These are phyloP conservation scores for Boletus sp. DNA, from an alignment of 768 basidiomycete species.

Conservation along the genomic window DNA sequence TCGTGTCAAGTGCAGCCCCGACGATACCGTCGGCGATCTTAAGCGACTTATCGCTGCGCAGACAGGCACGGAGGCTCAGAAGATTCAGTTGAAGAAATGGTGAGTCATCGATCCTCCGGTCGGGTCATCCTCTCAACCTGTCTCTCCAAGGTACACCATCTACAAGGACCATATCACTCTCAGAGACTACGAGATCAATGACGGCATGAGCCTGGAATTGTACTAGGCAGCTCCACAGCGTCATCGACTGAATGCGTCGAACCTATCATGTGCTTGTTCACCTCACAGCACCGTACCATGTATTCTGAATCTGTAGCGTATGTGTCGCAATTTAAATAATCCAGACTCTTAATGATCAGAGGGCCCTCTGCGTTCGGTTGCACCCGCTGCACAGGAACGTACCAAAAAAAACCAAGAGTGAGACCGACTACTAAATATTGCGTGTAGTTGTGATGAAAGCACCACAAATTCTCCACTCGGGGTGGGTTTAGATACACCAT, in stretches of 20 bases:
- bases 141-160: constrained; percentile 71
- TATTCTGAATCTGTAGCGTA: constrained; percentile 14
- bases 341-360: not conserved
- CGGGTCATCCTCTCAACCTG: not conserved
- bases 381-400: not conserved
- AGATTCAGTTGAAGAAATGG: constrained; percentile 98
- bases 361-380: not conserved
- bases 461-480: too few relatives aligned
- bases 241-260: constrained; percentile 1
- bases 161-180: constrained; percentile 97
- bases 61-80: constrained; percentile 79
- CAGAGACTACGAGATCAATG: constrained; percentile 88
- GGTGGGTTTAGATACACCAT: too few relatives aligned
- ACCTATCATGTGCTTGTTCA: not conserved
- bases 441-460: too few relatives aligned
- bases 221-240: constrained; percentile 44
- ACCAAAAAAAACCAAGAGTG: too few relatives aligned
- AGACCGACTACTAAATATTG: too few relatives aligned
- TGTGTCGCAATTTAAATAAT: constrained; percentile 5
- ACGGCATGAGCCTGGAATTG: constrained; percentile 94
- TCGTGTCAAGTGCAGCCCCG: constrained; percentile 90
- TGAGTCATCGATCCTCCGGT: constrained; percentile 35
- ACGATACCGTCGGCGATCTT: constrained; percentile 96
- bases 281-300: not conserved
- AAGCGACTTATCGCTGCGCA: constrained; percentile 98